Evolutionary conservation across 306 rosid species (phyloP).

Genomic region (Vicia villosa): DNA sequence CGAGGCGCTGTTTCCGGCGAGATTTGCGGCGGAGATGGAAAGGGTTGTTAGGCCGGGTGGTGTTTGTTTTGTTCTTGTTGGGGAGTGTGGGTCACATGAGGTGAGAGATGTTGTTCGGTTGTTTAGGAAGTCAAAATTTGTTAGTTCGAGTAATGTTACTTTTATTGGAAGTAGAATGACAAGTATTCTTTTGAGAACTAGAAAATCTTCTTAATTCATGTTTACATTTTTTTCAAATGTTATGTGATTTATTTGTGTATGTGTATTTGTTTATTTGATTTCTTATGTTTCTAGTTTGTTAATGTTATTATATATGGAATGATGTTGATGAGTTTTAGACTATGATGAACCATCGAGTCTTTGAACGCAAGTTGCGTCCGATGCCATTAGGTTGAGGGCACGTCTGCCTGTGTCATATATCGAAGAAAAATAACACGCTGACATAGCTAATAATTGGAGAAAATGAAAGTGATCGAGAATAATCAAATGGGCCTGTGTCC

Average conservation of each 20-base stretch:
- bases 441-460: neutral
- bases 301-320: neutral
- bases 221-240: neutral
- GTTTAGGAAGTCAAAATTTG: slow-evolving; percentile 63
- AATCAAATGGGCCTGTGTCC: neutral
- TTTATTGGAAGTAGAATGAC: slow-evolving; percentile 70
- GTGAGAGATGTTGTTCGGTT: slow-evolving; percentile 52
- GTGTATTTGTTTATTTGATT: slow-evolving; percentile 16
- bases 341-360: neutral
- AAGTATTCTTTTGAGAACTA: slow-evolving; percentile 63
- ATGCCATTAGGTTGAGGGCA: too few relatives aligned
- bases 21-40: slow-evolving; percentile 80
- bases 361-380: too few relatives aligned
- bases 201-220: slow-evolving; percentile 36
- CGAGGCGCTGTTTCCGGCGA: slow-evolving; percentile 69
- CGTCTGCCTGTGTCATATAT: too few relatives aligned
- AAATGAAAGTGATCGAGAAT: neutral
- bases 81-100: slow-evolving; percentile 56
- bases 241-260: neutral
- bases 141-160: slow-evolving; percentile 55
- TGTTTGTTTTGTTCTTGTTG: slow-evolving; percentile 56
- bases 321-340: slow-evolving; percentile 9
- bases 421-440: neutral
- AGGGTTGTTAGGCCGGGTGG: slow-evolving; percentile 67
- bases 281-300: neutral